Evolutionary conservation across 169 alveolate species (phyloP), one percentile per base, ranked within the genome.

Genomic region (Plasmodium vivax): DNA sequence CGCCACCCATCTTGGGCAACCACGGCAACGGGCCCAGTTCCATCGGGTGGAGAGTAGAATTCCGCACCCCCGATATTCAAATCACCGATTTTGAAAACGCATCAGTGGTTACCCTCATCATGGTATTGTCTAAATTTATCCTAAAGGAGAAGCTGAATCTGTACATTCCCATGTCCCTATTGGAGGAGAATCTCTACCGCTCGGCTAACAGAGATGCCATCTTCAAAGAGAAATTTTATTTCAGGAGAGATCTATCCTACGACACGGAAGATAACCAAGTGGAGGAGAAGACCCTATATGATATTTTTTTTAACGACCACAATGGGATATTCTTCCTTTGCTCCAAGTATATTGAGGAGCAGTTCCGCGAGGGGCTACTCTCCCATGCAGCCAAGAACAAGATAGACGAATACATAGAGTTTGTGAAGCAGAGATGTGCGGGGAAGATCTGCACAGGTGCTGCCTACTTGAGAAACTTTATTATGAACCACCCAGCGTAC

Each of bases 31-130:
- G 62, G n/a, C 88, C 85, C 19, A 84, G 73, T 38, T 94, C 88
- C 34, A 54, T 82, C 23, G 85, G 93, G 19, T 99, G 99, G 99
- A 98, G 99, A 93, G 99, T 98, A 0, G 99, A 99, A 95, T 97
- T 99, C 81, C 95, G 99, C 41, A 97, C 99, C 0, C 98, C 98
- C 95, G 99, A 99, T 94, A 94, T 98, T 27, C 99, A 99, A 93
- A 92, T 99, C 51, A 98, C 99, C 12, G 99, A 98, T 58, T 98
- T 96, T 92, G 99, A 99, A 94, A 98, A 99, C 85, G 96, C 98
- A 0, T 97, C 98, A 45, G 97, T 98, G 91, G 94, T 98, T 23
- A 91, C 97, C 34, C 93, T 96, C 73, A 93, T 97, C 8, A 93
- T 97, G 43, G 91, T 96, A 36, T 74, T 97, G 19, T 97, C 96